phyloP scores from a whole-genome alignment of 78 protist genomes.

The Dictyostelium citrinum region DNA sequence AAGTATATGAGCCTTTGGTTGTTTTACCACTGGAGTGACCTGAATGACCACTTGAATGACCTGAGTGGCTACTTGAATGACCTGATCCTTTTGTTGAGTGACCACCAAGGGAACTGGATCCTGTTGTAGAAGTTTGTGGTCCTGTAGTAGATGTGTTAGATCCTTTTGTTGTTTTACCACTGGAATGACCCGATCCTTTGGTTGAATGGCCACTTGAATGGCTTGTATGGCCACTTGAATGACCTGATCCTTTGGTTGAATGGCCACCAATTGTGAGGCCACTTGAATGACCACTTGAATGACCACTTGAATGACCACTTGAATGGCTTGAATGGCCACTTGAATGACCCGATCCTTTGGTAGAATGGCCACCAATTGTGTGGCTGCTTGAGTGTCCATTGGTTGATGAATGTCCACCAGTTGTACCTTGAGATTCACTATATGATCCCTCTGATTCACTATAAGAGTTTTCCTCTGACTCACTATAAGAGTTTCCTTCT shows the following conservation, averaged over 20 bases:
- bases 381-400: not conserved
- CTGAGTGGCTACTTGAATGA: not conserved
- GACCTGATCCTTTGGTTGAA: not conserved
- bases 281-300: not conserved
- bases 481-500: no score
- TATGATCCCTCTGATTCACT: not conserved
- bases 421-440: not conserved
- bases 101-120: not conserved
- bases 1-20: not conserved
- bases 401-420: not conserved
- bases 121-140: not conserved
- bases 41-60: no score
- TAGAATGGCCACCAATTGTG: not conserved
- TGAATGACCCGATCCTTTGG: not conserved
- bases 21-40: not conserved
- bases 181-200: not conserved
- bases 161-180: not conserved
- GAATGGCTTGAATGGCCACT: not conserved
- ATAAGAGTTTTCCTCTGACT: no score
- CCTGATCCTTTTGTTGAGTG: not conserved
- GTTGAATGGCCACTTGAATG: not conserved
- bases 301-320: not conserved
- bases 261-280: not conserved
- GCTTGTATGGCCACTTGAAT: no score
- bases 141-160: not conserved